Evolutionary conservation across 495 filamentous ascomycete species (phyloP), one percentile per base, ranked within the genome.

Genomic region (Podospora anserina): DNA sequence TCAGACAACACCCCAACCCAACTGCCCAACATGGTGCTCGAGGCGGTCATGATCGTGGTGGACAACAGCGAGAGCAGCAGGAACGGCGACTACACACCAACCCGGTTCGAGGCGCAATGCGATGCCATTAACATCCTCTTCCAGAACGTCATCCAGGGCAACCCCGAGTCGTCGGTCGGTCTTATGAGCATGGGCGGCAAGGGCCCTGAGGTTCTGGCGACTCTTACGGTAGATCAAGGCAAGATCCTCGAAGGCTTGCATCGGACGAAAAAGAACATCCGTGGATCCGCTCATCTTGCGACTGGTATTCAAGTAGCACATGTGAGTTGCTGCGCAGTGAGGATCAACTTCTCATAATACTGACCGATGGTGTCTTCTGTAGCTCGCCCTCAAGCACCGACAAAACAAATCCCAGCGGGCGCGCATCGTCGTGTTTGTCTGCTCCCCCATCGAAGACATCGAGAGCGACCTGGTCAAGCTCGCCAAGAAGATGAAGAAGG

Each of bases 151-250:
- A 96, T 94, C 70, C 88, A 92, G 81, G 91, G 87, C 78, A 96
- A 99, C 79, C 91, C 95, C 26, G 95, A 99, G 81, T 97, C 93
- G 15, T 94, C 93, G 26, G 96, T 98, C 65, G 95, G 95, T 68
- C 85, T 99, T 62, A 97, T 99, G 93, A 97, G 92, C 79, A 97
- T 98, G 94, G 95, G 92, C 67, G 95, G 95, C 73, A 94, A 94
- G 75, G 93, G 93, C 15, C 95, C 95, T 56, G 96, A 99, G 81
- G 93, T 98, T 66, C 86, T 98, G 54, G 94, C 95, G 28, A 99
- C 96, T 23, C 85, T 98, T 78, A 98, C 95, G 61, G 91, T 92
- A 59, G 94, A 98, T 77, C 91, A 94, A 73, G 96, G 95, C 75
- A 94, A 96, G 80, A 92, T 99, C 69, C 83, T 97, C 70, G 91